Conservation (phyloP, 139 green algal species). For the Haematococcus sp. region DNA sequence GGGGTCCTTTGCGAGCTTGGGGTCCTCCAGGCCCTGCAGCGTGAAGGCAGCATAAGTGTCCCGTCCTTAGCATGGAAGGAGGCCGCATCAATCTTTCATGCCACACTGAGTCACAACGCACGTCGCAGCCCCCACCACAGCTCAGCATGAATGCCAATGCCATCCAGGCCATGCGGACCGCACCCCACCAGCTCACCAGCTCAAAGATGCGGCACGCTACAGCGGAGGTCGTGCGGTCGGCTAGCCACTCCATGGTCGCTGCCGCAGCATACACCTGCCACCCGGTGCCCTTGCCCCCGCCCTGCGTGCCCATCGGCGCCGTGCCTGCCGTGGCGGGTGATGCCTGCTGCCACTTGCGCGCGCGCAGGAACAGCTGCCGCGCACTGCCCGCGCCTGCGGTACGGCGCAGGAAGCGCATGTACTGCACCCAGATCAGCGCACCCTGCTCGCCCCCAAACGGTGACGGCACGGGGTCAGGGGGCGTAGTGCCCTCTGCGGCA, state of each 20-base stretch:
- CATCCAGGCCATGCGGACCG: too few relatives aligned
- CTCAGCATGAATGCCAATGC: too few relatives aligned
- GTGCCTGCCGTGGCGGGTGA: neutral
- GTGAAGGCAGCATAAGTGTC: too few relatives aligned
- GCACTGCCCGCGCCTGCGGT: constrained; percentile 56
- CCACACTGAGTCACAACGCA: too few relatives aligned
- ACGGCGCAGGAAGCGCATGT: constrained; percentile 78
- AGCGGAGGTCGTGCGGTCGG: constrained; percentile 28
- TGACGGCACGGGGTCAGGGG: neutral
- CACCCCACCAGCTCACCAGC: too few relatives aligned
- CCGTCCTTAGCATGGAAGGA: too few relatives aligned
- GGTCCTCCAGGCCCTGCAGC: constrained; percentile 74
- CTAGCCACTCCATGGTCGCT: constrained; percentile 81
- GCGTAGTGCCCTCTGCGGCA: neutral
- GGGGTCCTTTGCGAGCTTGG: constrained; percentile 45
- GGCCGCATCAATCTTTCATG: too few relatives aligned
- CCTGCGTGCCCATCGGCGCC: neutral
- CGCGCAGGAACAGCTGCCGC: constrained; percentile 79
- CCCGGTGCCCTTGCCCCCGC: constrained; percentile 5
- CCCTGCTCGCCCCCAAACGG: constrained; percentile 42
- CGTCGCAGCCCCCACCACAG: too few relatives aligned
- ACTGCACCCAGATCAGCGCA: constrained; percentile 79
- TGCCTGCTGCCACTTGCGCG: constrained; percentile 56
- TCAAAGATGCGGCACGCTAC: constrained; percentile 92
- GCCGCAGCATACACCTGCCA: constrained; percentile 86